phyloP scores from a whole-genome alignment of 192 early-diverging fungal species.

The Coemansia sp. region DNA sequence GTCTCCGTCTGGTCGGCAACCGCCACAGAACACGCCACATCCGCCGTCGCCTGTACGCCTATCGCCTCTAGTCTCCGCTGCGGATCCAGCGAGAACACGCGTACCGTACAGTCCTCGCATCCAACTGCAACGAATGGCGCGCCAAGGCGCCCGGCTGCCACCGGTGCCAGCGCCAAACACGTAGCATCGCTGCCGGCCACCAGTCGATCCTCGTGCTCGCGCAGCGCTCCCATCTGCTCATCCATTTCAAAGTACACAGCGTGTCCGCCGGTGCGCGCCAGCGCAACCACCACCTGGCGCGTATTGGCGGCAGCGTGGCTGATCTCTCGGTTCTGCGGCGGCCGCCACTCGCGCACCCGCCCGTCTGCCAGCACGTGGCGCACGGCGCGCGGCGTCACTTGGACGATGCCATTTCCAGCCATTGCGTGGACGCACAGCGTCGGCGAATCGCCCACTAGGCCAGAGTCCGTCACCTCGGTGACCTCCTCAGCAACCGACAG shows the following conservation, averaged over 20 bases:
- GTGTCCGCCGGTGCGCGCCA: conserved; percentile 71
- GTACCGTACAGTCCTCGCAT: conserved; percentile 88
- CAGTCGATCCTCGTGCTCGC: conserved; percentile 82
- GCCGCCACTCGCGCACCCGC: conserved; percentile 92
- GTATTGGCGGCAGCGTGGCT: conserved; percentile 77
- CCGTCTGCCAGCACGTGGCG: conserved; percentile 85
- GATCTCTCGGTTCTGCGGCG: conserved; percentile 72
- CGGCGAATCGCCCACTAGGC: conserved; percentile 78
- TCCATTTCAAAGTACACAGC: conserved; percentile 95
- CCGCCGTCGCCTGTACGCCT: conserved; percentile 71
- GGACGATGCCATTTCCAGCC: conserved; percentile 84
- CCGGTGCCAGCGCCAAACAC: conserved; percentile 74
- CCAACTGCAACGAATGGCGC: conserved; percentile 86
- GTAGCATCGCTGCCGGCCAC: conserved; percentile 71
- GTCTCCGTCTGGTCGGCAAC: conserved; percentile 58
- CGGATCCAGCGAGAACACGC: conserved; percentile 82
- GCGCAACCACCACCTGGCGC: conserved; percentile 79
- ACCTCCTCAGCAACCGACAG: conserved; percentile 93
- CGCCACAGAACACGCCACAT: conserved; percentile 69
- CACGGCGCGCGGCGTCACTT: conserved; percentile 88
- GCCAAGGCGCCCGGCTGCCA: conserved; percentile 73
- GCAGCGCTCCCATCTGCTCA: conserved; percentile 64
- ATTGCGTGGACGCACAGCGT: conserved; percentile 84
- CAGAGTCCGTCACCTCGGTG: conserved; percentile 90
- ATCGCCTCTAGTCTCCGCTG: conserved; percentile 74